Percentiles rank a stretch among this genome's conserved stretches.
These are phyloP conservation scores for Globisporangium yorkense DNA, from an alignment of 352 stramenopile genomes.

Conservation along the genomic window DNA sequence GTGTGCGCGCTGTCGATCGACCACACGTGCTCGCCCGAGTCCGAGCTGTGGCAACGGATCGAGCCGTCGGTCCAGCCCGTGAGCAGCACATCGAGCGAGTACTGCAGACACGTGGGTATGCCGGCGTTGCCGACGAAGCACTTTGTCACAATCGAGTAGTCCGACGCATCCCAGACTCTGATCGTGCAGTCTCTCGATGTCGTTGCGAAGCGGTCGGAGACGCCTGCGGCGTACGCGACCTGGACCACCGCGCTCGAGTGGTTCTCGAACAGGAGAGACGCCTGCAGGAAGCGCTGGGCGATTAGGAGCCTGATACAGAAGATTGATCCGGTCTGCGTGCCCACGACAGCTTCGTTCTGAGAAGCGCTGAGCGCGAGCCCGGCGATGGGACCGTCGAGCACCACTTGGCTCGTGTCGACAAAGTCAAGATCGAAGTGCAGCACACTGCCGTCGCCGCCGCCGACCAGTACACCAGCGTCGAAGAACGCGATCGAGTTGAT, in stretches of 20 bases:
- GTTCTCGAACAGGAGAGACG: constrained; percentile 69
- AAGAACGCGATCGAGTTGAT: constrained; percentile 59
- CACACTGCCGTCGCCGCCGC: constrained; percentile 84
- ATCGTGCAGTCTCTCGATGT: constrained; percentile 83
- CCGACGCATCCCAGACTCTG: constrained; percentile 85
- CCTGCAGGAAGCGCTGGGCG: constrained; percentile 16
- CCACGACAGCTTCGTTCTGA: constrained; percentile 66
- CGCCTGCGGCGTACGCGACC: constrained; percentile 69
- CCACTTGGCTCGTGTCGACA: constrained; percentile 61
- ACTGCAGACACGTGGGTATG: constrained; percentile 68
- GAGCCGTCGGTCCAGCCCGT: constrained; percentile 88
- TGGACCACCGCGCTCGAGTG: constrained; percentile 71
- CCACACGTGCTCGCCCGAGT: constrained; percentile 83
- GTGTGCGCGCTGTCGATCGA: constrained; percentile 88
- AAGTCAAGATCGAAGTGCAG: constrained; percentile 71
- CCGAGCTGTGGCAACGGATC: constrained; percentile 83
- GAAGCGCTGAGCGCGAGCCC: constrained; percentile 49
- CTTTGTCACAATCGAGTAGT: constrained; percentile 72
- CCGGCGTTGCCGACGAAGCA: constrained; percentile 57
- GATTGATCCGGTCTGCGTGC: constrained; percentile 74
- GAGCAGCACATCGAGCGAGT: constrained; percentile 84
- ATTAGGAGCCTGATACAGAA: constrained; percentile 43
- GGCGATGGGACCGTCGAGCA: constrained; percentile 60
- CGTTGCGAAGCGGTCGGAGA: constrained; percentile 89
- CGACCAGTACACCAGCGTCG: constrained; percentile 46